Evolutionary conservation across 495 filamentous ascomycete species (phyloP).

Genomic region (Trichoderma gamsii): DNA sequence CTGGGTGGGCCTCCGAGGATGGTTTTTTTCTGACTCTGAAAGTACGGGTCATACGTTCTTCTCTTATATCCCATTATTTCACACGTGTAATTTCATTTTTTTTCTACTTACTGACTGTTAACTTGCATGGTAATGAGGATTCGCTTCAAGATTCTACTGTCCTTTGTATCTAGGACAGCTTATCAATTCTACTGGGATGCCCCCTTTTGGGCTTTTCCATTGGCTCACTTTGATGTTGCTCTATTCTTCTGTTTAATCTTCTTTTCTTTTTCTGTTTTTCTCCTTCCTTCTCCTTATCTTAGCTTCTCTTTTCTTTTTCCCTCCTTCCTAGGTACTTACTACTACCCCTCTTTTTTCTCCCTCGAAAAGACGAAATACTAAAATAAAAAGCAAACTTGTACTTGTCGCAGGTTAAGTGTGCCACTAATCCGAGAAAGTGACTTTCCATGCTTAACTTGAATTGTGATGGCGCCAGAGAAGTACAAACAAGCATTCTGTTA

Average conservation of each 20-base stretch:
- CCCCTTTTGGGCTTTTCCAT: not conserved
- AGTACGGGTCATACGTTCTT: constrained; percentile 1
- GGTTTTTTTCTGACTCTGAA: constrained; percentile 2
- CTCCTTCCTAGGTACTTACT: no score
- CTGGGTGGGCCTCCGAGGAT: not conserved
- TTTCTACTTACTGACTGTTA: constrained; percentile 12
- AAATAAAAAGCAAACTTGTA: not conserved
- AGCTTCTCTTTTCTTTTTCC: no score
- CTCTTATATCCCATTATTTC: constrained; percentile 14
- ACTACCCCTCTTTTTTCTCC: not conserved
- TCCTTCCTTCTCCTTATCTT: no score
- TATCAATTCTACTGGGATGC: constrained; percentile 7
- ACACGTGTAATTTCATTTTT: constrained; percentile 14
- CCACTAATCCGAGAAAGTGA: not conserved
- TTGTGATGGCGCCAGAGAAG: no score
- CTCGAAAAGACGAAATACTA: not conserved
- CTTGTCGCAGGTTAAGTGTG: not conserved
- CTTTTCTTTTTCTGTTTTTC: no score
- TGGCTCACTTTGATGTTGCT: no score
- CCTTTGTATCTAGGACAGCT: constrained; percentile 12
- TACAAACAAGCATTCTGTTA: no score
- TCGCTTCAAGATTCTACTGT: constrained; percentile 12
- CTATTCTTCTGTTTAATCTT: not conserved
- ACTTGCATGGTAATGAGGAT: constrained; percentile 13
- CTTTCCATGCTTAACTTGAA: no score